phyloP scores from a whole-genome alignment of 2,329 filamentous ascomycete species.

The Ophiostoma sp. region DNA sequence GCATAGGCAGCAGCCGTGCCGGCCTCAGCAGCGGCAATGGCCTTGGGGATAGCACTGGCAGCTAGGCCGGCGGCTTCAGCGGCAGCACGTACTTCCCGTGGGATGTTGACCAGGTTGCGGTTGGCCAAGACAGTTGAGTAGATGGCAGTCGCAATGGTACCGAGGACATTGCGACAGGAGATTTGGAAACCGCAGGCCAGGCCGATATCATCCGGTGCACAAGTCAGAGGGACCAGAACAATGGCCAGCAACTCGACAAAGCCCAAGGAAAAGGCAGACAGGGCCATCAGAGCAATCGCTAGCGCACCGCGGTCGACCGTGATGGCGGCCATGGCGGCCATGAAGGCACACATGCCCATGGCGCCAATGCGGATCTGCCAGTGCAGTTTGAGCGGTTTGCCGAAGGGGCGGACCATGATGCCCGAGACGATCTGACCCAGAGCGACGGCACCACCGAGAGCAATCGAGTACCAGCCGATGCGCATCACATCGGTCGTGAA shows the following conservation, averaged over 20 bases:
- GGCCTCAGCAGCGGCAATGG: background rate
- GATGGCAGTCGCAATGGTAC: background rate
- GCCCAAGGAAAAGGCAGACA: slow-evolving; percentile 19
- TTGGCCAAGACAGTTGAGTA: slow-evolving; percentile 19
- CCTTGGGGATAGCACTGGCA: background rate
- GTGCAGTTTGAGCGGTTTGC: slow-evolving; percentile 11
- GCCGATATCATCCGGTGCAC: slow-evolving; percentile 39
- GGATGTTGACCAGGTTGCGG: slow-evolving; percentile 37
- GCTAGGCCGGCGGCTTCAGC: slow-evolving; percentile 38
- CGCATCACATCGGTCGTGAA: slow-evolving; percentile 25
- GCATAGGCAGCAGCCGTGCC: background rate
- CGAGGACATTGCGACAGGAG: slow-evolving; percentile 34
- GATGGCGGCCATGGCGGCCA: slow-evolving; percentile 6
- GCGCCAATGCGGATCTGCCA: slow-evolving; percentile 33
- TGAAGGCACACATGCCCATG: slow-evolving; percentile 36
- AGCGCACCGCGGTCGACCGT: background rate
- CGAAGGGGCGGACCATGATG: slow-evolving; percentile 1
- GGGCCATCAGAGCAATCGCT: slow-evolving; percentile 19
- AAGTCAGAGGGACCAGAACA: slow-evolving; percentile 17
- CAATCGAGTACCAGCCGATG: slow-evolving; percentile 14
- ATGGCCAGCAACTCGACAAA: slow-evolving; percentile 22
- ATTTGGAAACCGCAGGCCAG: slow-evolving; percentile 39
- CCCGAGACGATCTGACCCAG: slow-evolving; percentile 19
- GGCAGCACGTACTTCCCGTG: slow-evolving; percentile 37
- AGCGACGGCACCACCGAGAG: background rate